Evolutionary conservation across 352 stramenopile species (phyloP).

Genomic region (Phytophthora hybrid): DNA sequence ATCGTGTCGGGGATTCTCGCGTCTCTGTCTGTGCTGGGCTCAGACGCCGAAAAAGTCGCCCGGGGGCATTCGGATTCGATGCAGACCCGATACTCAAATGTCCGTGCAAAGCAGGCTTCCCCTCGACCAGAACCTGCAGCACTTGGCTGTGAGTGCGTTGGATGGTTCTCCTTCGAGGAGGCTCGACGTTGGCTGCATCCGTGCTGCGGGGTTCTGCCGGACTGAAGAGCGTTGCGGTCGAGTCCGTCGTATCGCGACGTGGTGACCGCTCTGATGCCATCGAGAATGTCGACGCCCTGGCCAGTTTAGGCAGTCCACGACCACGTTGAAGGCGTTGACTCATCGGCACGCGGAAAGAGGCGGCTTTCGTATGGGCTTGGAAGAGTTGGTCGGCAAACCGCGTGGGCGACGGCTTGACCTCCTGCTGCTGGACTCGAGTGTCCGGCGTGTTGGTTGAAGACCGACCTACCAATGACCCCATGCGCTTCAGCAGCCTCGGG

Average conservation of each 20-base stretch:
- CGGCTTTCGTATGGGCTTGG: background rate
- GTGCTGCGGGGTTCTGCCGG: background rate
- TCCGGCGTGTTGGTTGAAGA: slow-evolving; percentile 3
- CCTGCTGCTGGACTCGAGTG: slow-evolving; percentile 2
- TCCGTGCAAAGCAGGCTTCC: background rate
- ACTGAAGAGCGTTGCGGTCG: background rate
- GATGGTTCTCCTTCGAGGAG: background rate
- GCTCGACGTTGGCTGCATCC: background rate
- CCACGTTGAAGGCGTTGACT: background rate
- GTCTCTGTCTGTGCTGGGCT: slow-evolving; percentile 31
- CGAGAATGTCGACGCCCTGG: background rate
- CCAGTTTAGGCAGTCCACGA: background rate
- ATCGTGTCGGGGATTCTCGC: slow-evolving; percentile 34
- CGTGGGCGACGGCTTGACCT: slow-evolving; percentile 26
- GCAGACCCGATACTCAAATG: background rate
- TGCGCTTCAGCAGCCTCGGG: slow-evolving; percentile 22
- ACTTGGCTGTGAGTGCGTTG: slow-evolving; percentile 4
- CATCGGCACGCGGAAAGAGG: background rate
- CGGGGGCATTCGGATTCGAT: background rate
- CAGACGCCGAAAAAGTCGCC: slow-evolving; percentile 24
- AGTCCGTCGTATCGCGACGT: background rate
- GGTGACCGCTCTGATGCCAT: background rate
- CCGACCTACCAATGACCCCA: slow-evolving; percentile 30
- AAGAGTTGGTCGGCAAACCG: slow-evolving; percentile 41
- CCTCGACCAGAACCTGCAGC: background rate